phyloP scores from a whole-genome alignment of 164 flowering plant genomes.

The Cinnamomum micranthum region DNA sequence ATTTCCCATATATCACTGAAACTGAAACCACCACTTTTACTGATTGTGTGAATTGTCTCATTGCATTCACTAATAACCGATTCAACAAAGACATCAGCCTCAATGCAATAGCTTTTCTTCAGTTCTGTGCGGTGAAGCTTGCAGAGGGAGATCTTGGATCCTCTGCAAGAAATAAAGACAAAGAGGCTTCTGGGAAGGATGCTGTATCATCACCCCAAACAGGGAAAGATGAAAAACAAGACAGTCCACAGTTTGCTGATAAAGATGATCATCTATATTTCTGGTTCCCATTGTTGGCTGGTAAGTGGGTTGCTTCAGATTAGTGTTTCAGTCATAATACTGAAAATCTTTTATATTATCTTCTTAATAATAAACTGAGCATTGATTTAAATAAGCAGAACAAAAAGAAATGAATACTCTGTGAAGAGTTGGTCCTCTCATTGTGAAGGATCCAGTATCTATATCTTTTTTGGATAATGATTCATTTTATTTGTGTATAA shows the following conservation, averaged over 20 bases:
- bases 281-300: constrained; percentile 98
- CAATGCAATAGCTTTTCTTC: constrained; percentile 92
- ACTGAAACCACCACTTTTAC: constrained; percentile 97
- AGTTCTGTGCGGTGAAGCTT: constrained; percentile 90
- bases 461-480: too few relatives aligned
- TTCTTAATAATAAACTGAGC: too few relatives aligned
- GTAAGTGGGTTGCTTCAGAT: constrained; percentile 33
- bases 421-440: too few relatives aligned
- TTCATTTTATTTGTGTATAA: too few relatives aligned
- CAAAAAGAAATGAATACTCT: too few relatives aligned
- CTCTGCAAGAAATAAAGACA: constrained; percentile 54
- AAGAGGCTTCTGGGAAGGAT: constrained; percentile 46
- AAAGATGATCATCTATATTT: constrained; percentile 82
- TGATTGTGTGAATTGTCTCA: constrained; percentile 92
- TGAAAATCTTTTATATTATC: too few relatives aligned
- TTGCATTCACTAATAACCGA: constrained; percentile 93
- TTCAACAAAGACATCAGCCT: constrained; percentile 95
- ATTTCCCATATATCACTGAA: constrained; percentile 96
- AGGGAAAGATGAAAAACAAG: constrained; percentile 58
- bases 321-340: neutral
- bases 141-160: constrained; percentile 94
- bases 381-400: too few relatives aligned
- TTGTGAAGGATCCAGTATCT: too few relatives aligned
- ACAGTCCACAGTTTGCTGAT: constrained; percentile 46
- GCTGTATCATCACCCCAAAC: constrained; percentile 41